Conservation (phyloP, 768 basidiomycete genomes). For the Paxillus rubicundulus region DNA sequence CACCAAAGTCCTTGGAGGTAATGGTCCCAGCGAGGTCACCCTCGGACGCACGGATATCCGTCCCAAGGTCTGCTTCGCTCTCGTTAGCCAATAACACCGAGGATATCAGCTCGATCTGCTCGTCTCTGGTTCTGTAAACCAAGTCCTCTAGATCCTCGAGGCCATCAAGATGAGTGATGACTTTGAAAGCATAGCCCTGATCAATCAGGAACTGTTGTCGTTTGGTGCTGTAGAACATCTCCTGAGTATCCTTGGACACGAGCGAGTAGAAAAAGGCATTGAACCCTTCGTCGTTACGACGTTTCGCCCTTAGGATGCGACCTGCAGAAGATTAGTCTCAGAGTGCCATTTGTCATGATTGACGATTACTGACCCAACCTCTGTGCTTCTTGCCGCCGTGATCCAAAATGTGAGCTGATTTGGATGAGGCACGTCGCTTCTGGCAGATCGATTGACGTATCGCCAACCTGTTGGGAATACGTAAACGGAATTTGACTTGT, state of each 20-base stretch:
- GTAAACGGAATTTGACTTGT: slow-evolving; percentile 11
- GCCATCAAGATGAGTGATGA: slow-evolving; percentile 96
- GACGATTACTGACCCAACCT: slow-evolving; percentile 63
- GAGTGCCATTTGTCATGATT: slow-evolving; percentile 14
- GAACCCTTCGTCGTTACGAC: slow-evolving; percentile 98
- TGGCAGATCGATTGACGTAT: slow-evolving; percentile 97
- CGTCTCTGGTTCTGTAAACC: slow-evolving; percentile 86
- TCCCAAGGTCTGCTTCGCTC: slow-evolving; percentile 82
- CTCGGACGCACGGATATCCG: slow-evolving; percentile 79
- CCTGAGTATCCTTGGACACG: slow-evolving; percentile 97
- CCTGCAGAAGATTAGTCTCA: slow-evolving; percentile 43
- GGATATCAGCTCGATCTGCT: slow-evolving; percentile 95
- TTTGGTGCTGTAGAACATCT: slow-evolving; percentile 99
- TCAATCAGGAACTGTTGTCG: slow-evolving; percentile 98
- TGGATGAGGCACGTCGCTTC: slow-evolving; percentile 99
- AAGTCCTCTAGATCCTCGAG: slow-evolving; percentile 81
- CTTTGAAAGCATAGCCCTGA: slow-evolving; percentile 99
- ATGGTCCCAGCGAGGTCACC: slow-evolving; percentile 84
- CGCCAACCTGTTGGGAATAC: slow-evolving; percentile 68
- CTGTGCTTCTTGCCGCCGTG: slow-evolving; percentile 96
- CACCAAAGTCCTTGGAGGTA: slow-evolving; percentile 84
- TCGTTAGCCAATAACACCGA: slow-evolving; percentile 91
- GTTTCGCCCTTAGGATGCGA: slow-evolving; percentile 94
- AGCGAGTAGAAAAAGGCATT: slow-evolving; percentile 99
- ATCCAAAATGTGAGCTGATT: slow-evolving; percentile 98